Percentiles rank a stretch among this genome's conserved stretches.
Conservation (phyloP, 1,284 basidiomycete genomes). For the Apiotrichum veenhuisii region DNA sequence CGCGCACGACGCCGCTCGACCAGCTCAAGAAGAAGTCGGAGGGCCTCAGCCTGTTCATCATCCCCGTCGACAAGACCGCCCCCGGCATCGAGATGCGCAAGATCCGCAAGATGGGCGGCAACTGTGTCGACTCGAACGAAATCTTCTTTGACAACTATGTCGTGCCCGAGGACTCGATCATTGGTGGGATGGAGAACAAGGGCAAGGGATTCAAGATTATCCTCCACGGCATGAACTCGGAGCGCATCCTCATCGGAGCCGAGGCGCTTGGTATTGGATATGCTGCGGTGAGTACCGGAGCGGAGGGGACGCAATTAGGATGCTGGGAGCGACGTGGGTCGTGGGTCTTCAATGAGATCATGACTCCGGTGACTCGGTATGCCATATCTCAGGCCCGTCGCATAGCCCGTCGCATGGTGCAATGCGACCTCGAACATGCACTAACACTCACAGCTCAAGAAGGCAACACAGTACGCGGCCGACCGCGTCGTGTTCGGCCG, state of each 20-base stretch:
- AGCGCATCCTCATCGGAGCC: slow-evolving; percentile 49
- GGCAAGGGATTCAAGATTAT: slow-evolving; percentile 49
- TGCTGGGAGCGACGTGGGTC: too few relatives aligned
- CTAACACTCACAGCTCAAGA: slow-evolving; percentile 4
- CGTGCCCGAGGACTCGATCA: slow-evolving; percentile 11
- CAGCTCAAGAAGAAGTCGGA: slow-evolving; percentile 17
- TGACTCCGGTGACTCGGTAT: too few relatives aligned
- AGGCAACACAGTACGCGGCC: slow-evolving; percentile 11
- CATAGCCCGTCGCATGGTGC: too few relatives aligned
- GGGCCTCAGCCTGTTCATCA: slow-evolving; percentile 16
- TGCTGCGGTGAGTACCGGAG: slow-evolving; percentile 7
- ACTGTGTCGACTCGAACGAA: slow-evolving; percentile 20
- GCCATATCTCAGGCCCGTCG: too few relatives aligned
- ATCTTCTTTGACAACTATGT: slow-evolving; percentile 21
- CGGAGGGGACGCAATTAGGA: neutral
- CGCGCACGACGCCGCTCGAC: slow-evolving; percentile 22
- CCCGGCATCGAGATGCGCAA: slow-evolving; percentile 12
- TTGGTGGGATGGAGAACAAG: slow-evolving; percentile 22
- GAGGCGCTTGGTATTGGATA: slow-evolving; percentile 48
- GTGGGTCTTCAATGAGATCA: too few relatives aligned
- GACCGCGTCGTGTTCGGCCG: slow-evolving; percentile 22
- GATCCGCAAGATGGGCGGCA: slow-evolving; percentile 18
- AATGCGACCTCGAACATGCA: too few relatives aligned
- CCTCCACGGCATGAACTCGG: slow-evolving; percentile 47
- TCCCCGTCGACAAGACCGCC: slow-evolving; percentile 17